Evolutionary conservation across 1,284 basidiomycete genomes (phyloP), one percentile per base, ranked within the genome.

Genomic region (Sanguinoderma infundibulare): DNA sequence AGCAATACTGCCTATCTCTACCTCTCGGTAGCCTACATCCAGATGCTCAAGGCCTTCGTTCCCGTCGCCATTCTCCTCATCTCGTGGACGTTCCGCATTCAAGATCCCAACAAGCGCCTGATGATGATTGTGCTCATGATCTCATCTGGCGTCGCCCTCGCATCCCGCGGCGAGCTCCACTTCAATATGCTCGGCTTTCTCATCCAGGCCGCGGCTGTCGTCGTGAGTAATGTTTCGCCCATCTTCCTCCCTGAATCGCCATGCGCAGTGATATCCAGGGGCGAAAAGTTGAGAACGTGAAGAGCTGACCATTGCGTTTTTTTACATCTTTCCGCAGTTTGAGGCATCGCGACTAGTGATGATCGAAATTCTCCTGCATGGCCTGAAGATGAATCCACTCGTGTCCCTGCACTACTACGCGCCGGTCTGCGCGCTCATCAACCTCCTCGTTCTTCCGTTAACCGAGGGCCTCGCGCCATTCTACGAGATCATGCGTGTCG

Each of bases 21-120:
- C 64, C 87, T 98, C 59, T 91, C 87, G 65, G 94, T 98, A 32
- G 88, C 93, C 1, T 98, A 96, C 78, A 98, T 98, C 68, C 96
- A 98, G 76, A 98, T 98, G 96, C 90, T 98, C 79, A 98, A 98
- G 87, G 97, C 96, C 8, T 98, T 98, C 80, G 94, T 86, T n/a
- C 95, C 96, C 0, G 96, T 98, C 15, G 94, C 96, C 1, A 98
- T 98, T 69, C 86, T 98, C 35, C 85, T 98, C 67, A 96, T 98
- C 72, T 96, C 95, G 8, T 98, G 96, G 84, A 83, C 86, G 0
- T 94, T 92, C 82, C 90, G 91, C 66, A 89, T 96, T 64, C 91
- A 95, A 74, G 95, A 98, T 64, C 94, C 96, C 6, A 95, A 85
- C 75, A 85, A 85, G 68, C 90, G 87, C 67, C 84, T 98, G 6